Evolutionary conservation across 129 eudicot genomes (phyloP), one percentile per base, ranked within the genome.

Genomic region (Escallonia rubra): DNA sequence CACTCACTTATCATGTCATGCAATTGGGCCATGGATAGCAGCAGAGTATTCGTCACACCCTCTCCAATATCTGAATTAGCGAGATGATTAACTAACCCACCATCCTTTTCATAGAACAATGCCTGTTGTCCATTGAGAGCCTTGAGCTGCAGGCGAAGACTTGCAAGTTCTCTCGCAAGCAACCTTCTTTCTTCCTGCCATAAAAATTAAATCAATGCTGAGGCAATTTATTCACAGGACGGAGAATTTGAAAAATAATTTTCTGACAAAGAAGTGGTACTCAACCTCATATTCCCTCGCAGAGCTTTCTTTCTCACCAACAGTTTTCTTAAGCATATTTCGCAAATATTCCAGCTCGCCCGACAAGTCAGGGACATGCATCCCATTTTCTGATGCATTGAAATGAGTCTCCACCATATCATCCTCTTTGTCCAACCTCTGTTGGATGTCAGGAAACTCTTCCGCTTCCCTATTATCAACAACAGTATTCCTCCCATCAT

Each of bases 151-250:
- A 67, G 55, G 61, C 64, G 81, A 67, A 90, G 84, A 57, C 75
- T 68, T 44, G 76, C 78, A 43, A 85, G 77, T 71, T 79, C 96
- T 54, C 80, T 80, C 66, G 41, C 51, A 65, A 83, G 40, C 53
- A 43, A 67, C 50, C 74, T 78, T 66, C 84, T 78, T 74, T 89
- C 96, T 68, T 85, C 91, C 98, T 93, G 90, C 82, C 65, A 66
- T 15, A 46, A n/a, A 61, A 73, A 70, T 43, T 11, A 50, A 56
- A 42, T 56, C 49, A 79, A 52, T 39, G 69, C 57, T 57, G 7
- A 42, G 51, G 64, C 63, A 54, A 74, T 70, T 69, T 49, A 59
- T 4, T 41, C 49, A 69, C n/a, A 65, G 39, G 42, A 80, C 8
- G 62, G 10, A 53, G 34, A 23, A 1, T 23, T 23, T 23, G 34